phyloP scores from a whole-genome alignment of 1,284 basidiomycete species.

The Inonotus hispidus region DNA sequence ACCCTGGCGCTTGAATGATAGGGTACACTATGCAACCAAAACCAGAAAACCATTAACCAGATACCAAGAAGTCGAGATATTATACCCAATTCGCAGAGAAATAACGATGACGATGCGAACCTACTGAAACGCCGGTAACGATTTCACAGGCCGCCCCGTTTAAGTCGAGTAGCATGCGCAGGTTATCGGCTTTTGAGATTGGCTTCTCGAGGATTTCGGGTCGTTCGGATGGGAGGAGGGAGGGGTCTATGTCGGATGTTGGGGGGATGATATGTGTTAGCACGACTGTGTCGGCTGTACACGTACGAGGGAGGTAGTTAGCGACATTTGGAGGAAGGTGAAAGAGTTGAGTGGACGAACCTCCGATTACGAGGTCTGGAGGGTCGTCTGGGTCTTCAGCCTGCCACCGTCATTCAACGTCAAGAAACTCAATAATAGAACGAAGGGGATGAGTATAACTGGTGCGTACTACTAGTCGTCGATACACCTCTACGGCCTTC shows the following conservation, averaged over 20 bases:
- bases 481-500: conserved; percentile 93
- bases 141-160: conserved; percentile 85
- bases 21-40: conserved; percentile 60
- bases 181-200: conserved; percentile 70
- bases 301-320: neutral
- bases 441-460: too few relatives aligned
- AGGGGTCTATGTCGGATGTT: conserved; percentile 45
- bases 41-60: neutral
- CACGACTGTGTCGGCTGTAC: conserved; percentile 85
- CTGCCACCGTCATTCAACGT: conserved; percentile 28
- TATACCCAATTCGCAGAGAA: too few relatives aligned
- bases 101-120: conserved; percentile 39
- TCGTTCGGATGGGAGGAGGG: conserved; percentile 38
- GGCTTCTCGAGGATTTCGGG: conserved; percentile 92
- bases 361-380: conserved; percentile 91
- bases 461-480: conserved; percentile 66
- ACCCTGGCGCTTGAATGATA: conserved; percentile 80
- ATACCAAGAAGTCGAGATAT: neutral
- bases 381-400: conserved; percentile 70
- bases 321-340: neutral
- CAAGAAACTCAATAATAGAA: neutral
- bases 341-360: conserved; percentile 35
- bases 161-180: conserved; percentile 84
- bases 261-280: conserved; percentile 68
- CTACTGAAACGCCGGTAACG: conserved; percentile 83